phyloP scores from a whole-genome alignment of 2,329 filamentous ascomycete species.

The Cordyceps pruinosa region DNA sequence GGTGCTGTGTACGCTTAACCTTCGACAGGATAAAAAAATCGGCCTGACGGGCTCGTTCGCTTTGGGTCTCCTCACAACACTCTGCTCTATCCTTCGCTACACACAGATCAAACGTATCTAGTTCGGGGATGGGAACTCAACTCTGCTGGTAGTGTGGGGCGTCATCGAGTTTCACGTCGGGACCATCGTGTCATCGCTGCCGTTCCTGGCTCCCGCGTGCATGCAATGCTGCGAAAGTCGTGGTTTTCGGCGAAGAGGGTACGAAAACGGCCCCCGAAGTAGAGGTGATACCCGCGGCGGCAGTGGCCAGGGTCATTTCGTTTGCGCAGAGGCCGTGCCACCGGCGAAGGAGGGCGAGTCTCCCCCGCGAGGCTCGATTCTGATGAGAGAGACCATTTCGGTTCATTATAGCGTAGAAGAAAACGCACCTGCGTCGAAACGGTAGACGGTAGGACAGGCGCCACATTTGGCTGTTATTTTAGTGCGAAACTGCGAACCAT shows the following conservation, averaged over 20 bases:
- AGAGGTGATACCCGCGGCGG: neutral
- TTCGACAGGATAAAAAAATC: conserved; percentile 41
- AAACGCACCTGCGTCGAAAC: neutral
- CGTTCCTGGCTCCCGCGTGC: conserved; percentile 38
- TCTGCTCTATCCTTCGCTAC: conserved; percentile 48
- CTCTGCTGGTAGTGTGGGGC: conserved; percentile 50
- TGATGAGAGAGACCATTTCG: neutral
- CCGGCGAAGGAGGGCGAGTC: neutral
- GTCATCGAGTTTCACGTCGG: conserved; percentile 52
- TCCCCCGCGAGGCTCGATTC: neutral
- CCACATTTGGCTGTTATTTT: neutral
- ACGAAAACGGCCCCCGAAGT: neutral
- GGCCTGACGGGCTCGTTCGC: conserved; percentile 46
- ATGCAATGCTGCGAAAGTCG: conserved; percentile 18
- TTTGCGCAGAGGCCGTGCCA: neutral
- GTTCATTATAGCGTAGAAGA: neutral
- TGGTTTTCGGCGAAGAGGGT: neutral
- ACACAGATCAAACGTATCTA: conserved; percentile 44
- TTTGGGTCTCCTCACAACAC: conserved; percentile 46
- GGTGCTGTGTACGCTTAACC: conserved; percentile 40
- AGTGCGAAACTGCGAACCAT: neutral
- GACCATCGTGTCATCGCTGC: conserved; percentile 40
- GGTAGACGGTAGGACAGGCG: neutral
- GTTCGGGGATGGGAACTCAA: conserved; percentile 45
- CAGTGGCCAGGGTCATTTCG: neutral